Evolutionary conservation across 495 filamentous ascomycete genomes (phyloP).

Genomic region (Astrothelium subdiscretum): DNA sequence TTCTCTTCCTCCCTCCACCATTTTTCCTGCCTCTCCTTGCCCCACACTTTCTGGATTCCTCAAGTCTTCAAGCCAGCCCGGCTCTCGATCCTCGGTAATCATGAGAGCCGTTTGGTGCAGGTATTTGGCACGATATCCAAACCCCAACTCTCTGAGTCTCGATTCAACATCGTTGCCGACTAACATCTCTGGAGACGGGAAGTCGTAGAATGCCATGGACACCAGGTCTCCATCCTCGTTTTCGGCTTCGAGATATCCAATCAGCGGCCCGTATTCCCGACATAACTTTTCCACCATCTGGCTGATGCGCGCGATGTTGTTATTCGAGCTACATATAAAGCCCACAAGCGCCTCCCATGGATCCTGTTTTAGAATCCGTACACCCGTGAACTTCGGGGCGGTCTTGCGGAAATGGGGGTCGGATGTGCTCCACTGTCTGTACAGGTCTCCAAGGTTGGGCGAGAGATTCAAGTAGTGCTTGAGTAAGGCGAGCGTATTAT

Average conservation of each 20-base stretch:
- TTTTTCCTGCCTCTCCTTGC: conserved; percentile 41
- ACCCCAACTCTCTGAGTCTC: conserved; percentile 71
- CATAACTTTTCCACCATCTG: conserved; percentile 96
- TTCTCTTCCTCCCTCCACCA: conserved; percentile 45
- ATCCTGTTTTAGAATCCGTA: conserved; percentile 91
- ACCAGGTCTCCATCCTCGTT: not conserved
- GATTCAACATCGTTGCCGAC: conserved; percentile 57
- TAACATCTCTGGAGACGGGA: conserved; percentile 64
- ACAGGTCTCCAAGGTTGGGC: conserved; percentile 60
- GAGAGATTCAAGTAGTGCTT: conserved; percentile 37
- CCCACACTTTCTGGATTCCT: conserved; percentile 63
- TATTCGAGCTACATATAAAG: conserved; percentile 98
- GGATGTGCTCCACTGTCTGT: conserved; percentile 72
- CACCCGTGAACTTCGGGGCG: conserved; percentile 76
- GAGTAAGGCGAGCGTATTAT: conserved; percentile 46
- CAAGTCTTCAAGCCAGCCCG: conserved; percentile 65
- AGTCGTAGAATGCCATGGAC: conserved; percentile 69
- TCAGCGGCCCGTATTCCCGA: conserved; percentile 63
- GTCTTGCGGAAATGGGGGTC: conserved; percentile 86
- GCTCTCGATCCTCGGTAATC: conserved; percentile 49
- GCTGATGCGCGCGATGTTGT: conserved; percentile 89
- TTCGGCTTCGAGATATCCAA: conserved; percentile 50
- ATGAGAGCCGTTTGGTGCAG: conserved; percentile 74
- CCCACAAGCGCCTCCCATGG: conserved; percentile 89
- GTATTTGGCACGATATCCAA: conserved; percentile 91